These are phyloP conservation scores for Carnegiea gigantea DNA, from an alignment of 179 eudicot species.

Conservation along the genomic window DNA sequence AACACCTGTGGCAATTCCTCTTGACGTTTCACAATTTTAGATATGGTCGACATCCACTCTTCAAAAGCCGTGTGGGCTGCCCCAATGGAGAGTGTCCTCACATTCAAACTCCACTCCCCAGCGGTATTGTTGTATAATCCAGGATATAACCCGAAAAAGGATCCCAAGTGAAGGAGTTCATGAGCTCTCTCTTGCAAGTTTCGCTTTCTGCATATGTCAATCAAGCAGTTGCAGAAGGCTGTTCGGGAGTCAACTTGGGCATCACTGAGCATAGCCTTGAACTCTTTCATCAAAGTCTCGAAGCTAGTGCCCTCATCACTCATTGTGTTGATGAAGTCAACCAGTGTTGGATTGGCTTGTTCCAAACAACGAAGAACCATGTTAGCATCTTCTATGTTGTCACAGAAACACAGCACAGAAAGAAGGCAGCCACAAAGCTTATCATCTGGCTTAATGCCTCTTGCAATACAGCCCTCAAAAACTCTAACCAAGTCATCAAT, in stretches of 20 bases:
- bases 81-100: conserved; percentile 82
- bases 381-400: conserved; percentile 46
- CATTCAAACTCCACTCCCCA: conserved; percentile 87
- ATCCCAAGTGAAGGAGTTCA: conserved; percentile 75
- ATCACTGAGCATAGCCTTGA: conserved; percentile 54
- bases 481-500: conserved; percentile 78
- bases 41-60: conserved; percentile 85
- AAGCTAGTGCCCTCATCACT: conserved; percentile 40
- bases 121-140: conserved; percentile 81
- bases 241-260: conserved; percentile 69
- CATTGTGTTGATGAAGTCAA: conserved; percentile 54
- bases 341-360: conserved; percentile 64
- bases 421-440: conserved; percentile 82
- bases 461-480: conserved; percentile 46
- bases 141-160: conserved; percentile 71
- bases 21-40: conserved; percentile 52
- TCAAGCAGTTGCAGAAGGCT: conserved; percentile 89
- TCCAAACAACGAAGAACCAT: conserved; percentile 66
- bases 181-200: conserved; percentile 67
- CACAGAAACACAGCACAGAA: conserved; percentile 69
- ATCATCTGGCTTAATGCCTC: conserved; percentile 85
- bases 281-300: conserved; percentile 61
- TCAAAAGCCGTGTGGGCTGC: conserved; percentile 91
- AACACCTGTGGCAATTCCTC: conserved; percentile 67
- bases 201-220: conserved; percentile 75